Evolutionary conservation across 2,329 filamentous ascomycete genomes (phyloP).

Genomic region (Scedosporium boydii): DNA sequence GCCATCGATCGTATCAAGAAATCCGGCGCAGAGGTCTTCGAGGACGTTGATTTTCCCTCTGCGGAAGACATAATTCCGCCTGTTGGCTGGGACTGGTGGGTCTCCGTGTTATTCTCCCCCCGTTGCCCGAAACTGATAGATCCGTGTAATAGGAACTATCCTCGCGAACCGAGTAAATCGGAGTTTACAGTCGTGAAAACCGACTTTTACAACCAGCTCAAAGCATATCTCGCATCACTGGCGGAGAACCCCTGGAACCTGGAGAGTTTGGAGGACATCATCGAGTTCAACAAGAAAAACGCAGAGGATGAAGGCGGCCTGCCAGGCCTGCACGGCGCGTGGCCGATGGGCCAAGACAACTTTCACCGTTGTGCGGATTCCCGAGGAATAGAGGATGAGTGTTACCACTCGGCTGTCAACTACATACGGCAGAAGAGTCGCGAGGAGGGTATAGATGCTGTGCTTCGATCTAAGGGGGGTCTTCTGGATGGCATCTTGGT

Average conservation of each 20-base stretch:
- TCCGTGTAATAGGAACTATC: constrained; percentile 53
- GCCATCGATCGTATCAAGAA: constrained; percentile 34
- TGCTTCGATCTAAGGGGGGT: constrained; percentile 35
- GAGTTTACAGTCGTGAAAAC: constrained; percentile 45
- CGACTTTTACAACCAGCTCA: constrained; percentile 50
- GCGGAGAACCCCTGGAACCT: constrained; percentile 48
- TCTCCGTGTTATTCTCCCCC: constrained; percentile 58
- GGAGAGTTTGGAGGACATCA: constrained; percentile 37
- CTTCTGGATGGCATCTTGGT: constrained; percentile 55
- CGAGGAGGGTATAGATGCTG: constrained; percentile 61
- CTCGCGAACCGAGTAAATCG: constrained; percentile 53
- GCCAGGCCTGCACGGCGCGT: constrained; percentile 49
- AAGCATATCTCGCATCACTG: constrained; percentile 46
- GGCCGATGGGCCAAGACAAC: constrained; percentile 60
- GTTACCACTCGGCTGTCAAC: constrained; percentile 55
- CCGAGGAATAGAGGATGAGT: constrained; percentile 52
- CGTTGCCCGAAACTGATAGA: constrained; percentile 60
- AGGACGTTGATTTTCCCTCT: constrained; percentile 58
- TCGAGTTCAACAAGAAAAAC: constrained; percentile 51
- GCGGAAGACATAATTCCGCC: constrained; percentile 53
- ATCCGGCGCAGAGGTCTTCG: constrained; percentile 59
- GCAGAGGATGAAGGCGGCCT: constrained; percentile 57
- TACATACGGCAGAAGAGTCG: constrained; percentile 48
- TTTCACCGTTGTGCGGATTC: constrained; percentile 55
- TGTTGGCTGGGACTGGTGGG: constrained; percentile 67